These are phyloP conservation scores for Trametes sanguinea DNA, from an alignment of 768 basidiomycete genomes.

Conservation along the genomic window DNA sequence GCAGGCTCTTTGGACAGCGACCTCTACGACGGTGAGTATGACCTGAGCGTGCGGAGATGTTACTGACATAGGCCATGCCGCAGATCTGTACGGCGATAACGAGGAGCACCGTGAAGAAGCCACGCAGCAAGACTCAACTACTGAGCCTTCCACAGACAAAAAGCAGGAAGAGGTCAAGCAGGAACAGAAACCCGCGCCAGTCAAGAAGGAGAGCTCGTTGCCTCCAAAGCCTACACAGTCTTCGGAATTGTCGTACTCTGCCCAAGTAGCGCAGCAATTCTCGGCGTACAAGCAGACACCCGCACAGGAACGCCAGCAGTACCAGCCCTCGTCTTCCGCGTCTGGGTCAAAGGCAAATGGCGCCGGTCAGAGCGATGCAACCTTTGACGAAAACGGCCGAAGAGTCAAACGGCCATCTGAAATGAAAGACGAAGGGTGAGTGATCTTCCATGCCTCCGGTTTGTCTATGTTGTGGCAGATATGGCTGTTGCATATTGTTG, in stretches of 20 bases:
- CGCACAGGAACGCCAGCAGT: conserved; percentile 27
- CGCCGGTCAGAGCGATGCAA: conserved; percentile 33
- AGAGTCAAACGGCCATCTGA: conserved; percentile 67
- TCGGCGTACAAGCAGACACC: conserved; percentile 31
- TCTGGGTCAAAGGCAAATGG: conserved; percentile 30
- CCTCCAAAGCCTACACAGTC: conserved; percentile 23
- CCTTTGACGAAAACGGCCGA: conserved; percentile 52
- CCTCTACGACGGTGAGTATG: conserved; percentile 76
- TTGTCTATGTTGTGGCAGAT: background rate
- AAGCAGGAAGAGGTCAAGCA: conserved; percentile 15
- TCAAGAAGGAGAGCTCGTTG: conserved; percentile 22
- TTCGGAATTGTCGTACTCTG: conserved; percentile 26
- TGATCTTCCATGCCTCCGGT: background rate
- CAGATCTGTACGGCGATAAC: conserved; percentile 61
- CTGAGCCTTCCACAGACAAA: conserved; percentile 33
- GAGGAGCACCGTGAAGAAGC: conserved; percentile 39
- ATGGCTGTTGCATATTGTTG: background rate
- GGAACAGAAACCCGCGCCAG: conserved; percentile 11
- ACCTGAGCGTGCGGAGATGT: background rate
- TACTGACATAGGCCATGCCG: background rate
- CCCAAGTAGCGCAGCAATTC: conserved; percentile 29
- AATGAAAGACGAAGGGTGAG: conserved; percentile 99
- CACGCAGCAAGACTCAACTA: conserved; percentile 39
- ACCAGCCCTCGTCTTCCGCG: conserved; percentile 9
- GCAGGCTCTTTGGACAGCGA: conserved; percentile 67